Conservation (phyloP, 345 rosid species). For the Pistacia atlantica region DNA sequence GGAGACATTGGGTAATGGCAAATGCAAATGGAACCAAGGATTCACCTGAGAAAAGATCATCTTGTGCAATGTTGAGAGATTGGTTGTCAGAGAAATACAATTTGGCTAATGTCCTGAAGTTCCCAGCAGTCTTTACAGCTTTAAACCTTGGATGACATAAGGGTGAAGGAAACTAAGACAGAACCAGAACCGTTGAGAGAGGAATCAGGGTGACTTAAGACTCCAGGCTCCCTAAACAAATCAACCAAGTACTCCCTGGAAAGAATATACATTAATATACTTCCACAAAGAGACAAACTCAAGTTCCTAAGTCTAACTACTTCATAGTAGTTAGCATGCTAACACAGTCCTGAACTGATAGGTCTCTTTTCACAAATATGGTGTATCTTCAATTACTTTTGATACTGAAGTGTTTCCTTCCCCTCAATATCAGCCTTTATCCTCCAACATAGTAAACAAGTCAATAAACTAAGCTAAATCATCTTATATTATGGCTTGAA, state of each 20-base stretch:
- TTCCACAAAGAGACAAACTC: background rate
- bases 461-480: background rate
- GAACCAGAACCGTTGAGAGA: constrained; percentile 49
- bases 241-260: constrained; percentile 63
- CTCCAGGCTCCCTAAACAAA: constrained; percentile 49
- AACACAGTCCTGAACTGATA: background rate
- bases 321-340: background rate
- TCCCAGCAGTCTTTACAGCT: constrained; percentile 35
- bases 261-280: constrained; percentile 15
- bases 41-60: constrained; percentile 44
- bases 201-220: constrained; percentile 51
- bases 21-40: constrained; percentile 4
- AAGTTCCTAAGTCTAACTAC: background rate
- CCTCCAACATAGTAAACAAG: background rate
- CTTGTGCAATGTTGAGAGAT: constrained; percentile 34
- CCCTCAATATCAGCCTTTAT: background rate
- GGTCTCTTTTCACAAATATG: background rate
- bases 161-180: constrained; percentile 50
- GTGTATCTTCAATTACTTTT: constrained; percentile 3
- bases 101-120: constrained; percentile 45
- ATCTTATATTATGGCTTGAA: background rate
- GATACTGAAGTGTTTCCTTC: background rate
- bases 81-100: constrained; percentile 42
- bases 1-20: background rate
- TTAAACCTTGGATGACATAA: constrained; percentile 52